phyloP scores from a whole-genome alignment of 2,329 filamentous ascomycete genomes.

The Botrytis squamosa region DNA sequence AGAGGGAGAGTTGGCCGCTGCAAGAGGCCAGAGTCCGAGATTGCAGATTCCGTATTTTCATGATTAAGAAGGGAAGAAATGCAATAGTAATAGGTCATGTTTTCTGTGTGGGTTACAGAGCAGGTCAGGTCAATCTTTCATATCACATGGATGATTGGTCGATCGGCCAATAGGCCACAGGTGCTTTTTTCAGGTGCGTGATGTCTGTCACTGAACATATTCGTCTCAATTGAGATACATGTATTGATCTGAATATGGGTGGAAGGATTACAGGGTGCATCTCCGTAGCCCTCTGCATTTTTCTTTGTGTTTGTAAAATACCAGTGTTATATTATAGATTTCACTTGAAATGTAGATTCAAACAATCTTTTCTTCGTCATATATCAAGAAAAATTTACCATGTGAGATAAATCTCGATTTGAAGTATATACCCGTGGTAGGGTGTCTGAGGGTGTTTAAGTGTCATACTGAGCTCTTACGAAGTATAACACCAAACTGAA shows the following conservation, averaged over 20 bases:
- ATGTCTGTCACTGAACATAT: not conserved
- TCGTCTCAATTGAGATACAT: not conserved
- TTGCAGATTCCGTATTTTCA: not conserved
- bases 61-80: not conserved
- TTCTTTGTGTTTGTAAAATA: not conserved
- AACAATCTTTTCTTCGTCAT: not conserved
- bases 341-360: not conserved
- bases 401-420: not conserved
- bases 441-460: not conserved
- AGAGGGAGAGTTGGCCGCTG: conserved; percentile 17
- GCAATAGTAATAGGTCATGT: not conserved
- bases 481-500: not conserved
- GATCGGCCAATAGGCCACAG: not conserved
- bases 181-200: not conserved
- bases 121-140: not conserved
- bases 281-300: not conserved
- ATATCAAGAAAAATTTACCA: not conserved
- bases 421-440: too few relatives aligned
- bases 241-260: not conserved
- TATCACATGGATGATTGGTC: not conserved
- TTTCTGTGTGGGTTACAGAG: not conserved
- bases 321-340: not conserved
- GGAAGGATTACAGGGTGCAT: not conserved
- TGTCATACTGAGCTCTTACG: not conserved
- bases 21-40: not conserved